Evolutionary conservation across 2,329 filamentous ascomycete genomes (phyloP).

Genomic region (Pseudogymnoascus verrucosus): DNA sequence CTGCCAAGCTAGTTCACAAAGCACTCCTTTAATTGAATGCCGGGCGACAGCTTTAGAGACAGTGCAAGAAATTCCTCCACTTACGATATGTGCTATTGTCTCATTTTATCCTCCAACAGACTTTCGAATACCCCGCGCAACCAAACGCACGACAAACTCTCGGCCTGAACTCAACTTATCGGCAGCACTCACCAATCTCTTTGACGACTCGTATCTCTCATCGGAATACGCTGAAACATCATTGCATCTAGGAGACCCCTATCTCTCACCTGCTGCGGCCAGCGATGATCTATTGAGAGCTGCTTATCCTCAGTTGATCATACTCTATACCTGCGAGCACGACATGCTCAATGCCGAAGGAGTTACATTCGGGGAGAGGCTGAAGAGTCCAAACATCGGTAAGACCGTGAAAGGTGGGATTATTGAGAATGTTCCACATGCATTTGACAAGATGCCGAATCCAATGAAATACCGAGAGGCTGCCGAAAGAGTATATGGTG

Average conservation of each 20-base stretch:
- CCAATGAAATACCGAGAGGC: slow-evolving; percentile 36
- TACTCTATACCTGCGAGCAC: slow-evolving; percentile 55
- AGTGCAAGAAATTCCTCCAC: slow-evolving; percentile 29
- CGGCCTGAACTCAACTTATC: slow-evolving; percentile 52
- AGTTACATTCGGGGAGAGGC: slow-evolving; percentile 50
- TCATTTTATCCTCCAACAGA: slow-evolving; percentile 58
- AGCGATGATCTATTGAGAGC: slow-evolving; percentile 40
- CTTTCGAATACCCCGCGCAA: slow-evolving; percentile 48
- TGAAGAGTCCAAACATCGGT: slow-evolving; percentile 38
- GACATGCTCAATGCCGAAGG: slow-evolving; percentile 58
- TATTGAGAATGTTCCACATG: slow-evolving; percentile 51
- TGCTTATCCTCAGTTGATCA: slow-evolving; percentile 43
- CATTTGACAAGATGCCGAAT: slow-evolving; percentile 60
- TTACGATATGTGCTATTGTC: slow-evolving; percentile 43
- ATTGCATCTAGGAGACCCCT: slow-evolving; percentile 41
- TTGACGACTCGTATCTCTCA: slow-evolving; percentile 54
- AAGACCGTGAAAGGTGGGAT: slow-evolving; percentile 53
- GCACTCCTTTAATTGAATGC: slow-evolving; percentile 21
- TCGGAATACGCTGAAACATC: slow-evolving; percentile 37
- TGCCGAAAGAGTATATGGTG: slow-evolving; percentile 24
- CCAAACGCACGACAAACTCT: slow-evolving; percentile 46
- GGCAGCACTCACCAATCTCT: slow-evolving; percentile 50
- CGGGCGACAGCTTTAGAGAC: slow-evolving; percentile 25
- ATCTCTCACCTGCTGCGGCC: slow-evolving; percentile 51
- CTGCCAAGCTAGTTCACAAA: slow-evolving; percentile 1